phyloP scores from a whole-genome alignment of 306 rosid genomes.

The Senna siamea region DNA sequence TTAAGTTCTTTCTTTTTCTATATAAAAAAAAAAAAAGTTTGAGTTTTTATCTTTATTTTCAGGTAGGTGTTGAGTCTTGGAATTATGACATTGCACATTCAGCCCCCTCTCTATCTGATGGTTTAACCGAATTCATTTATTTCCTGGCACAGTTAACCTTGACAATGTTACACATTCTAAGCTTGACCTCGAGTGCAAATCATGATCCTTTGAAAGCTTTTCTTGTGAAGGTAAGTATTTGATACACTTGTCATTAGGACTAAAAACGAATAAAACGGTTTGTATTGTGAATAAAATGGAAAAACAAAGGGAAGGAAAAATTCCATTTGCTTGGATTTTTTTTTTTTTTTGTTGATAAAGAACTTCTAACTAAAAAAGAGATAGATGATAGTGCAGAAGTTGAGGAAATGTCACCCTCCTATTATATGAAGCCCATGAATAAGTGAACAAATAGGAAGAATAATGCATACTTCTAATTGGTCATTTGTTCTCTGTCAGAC shows the following conservation, averaged over 20 bases:
- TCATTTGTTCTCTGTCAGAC: no score
- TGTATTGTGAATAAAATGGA: neutral
- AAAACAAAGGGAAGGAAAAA: neutral
- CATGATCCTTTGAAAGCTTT: constrained; percentile 71
- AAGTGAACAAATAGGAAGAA: neutral
- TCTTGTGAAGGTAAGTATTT: constrained; percentile 71
- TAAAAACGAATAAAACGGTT: neutral
- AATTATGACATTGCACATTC: constrained; percentile 24
- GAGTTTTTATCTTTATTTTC: constrained; percentile 1
- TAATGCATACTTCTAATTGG: no score
- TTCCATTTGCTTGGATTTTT: neutral
- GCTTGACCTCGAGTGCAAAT: constrained; percentile 61
- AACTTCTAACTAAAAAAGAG: no score
- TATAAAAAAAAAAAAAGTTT: neutral
- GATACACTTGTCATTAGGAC: neutral
- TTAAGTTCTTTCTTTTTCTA: constrained; percentile 21
- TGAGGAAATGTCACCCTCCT: neutral
- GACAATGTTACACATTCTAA: constrained; percentile 84
- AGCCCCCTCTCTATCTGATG: constrained; percentile 20
- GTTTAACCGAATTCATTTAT: constrained; percentile 26
- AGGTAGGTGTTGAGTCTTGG: constrained; percentile 18
- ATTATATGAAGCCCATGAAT: neutral
- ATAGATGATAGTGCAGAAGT: neutral
- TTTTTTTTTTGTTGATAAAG: neutral
- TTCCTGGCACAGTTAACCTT: constrained; percentile 68